phyloP scores from a whole-genome alignment of 2,329 filamentous ascomycete species.

The Aquanectria penicillioides region DNA sequence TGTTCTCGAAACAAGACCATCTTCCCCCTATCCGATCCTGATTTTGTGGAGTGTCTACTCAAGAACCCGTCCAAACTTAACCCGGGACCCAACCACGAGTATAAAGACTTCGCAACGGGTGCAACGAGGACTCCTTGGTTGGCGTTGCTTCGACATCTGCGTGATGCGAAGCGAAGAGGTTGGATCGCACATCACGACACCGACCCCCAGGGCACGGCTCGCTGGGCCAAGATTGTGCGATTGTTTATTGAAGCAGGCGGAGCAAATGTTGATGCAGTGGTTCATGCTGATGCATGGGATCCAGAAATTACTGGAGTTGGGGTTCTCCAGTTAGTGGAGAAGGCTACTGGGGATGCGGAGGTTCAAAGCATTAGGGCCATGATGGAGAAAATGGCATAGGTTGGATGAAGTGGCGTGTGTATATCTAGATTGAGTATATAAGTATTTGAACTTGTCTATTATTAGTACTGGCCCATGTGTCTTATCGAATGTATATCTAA shows the following conservation, averaged over 20 bases:
- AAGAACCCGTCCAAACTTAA: conserved; percentile 23
- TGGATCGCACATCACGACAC: conserved; percentile 46
- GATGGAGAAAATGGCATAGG: conserved; percentile 8
- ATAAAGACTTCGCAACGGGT: conserved; percentile 36
- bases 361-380: conserved; percentile 24
- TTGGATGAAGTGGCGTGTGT: neutral
- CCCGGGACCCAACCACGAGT: conserved; percentile 31
- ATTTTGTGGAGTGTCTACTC: conserved; percentile 41
- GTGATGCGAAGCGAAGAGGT: conserved; percentile 42
- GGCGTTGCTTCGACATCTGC: conserved; percentile 42
- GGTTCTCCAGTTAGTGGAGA: conserved; percentile 42
- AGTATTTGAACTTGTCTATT: no score
- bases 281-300: conserved; percentile 44
- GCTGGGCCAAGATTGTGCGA: conserved; percentile 44
- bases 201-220: conserved; percentile 37
- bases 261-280: conserved; percentile 40
- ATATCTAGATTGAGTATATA: neutral
- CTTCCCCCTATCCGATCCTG: conserved; percentile 45
- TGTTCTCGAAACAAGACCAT: conserved; percentile 48
- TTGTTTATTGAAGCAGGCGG: conserved; percentile 39
- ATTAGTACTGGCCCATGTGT: no score
- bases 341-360: conserved; percentile 37
- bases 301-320: conserved; percentile 40
- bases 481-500: no score
- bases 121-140: conserved; percentile 43